Base-by-base conservation (phyloP, 1,139 yeast genomes). In the Sugiyamaella xylanicola region DNA sequence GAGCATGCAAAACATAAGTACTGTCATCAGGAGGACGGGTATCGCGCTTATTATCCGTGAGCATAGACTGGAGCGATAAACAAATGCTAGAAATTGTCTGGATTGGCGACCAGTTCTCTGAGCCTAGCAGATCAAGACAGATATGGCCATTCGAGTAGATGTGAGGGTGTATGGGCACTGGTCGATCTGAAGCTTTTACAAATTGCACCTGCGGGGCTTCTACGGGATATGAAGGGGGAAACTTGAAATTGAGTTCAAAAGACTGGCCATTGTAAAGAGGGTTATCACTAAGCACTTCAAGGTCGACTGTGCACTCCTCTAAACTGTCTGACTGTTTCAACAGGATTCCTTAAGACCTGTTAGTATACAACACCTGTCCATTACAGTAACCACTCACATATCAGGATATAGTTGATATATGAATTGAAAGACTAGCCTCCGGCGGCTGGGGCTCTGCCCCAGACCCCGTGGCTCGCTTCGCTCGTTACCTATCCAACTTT, bases 131-230 rank as follows among this genome's bases (percentile, higher is more conserved):
- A 49, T 70, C 72, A 36, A 62, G 72, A 66, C 93, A 86, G 15
- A 86, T 85, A 64, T 86, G 91, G 0, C 92, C 93, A 63, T 86
- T 86, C 41, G 85, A 78, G 65, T 86, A 86, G 1, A 86, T 76
- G 65, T 86, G 92, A 0, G 92, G 92, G 65, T 86, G 91, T 1
- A 83, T 61, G 0, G 92, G 92, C 4, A 85, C 76, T 29, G 61
- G 63, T 22, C 61, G 55, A 16, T 62, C 61, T 3, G 57, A 54
- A 1, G 44, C 3, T 39, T 54, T 62, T 54, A 70, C 61, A 64
- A 86, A 86, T 56, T 78, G 75, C 1, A 83, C 87, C 59, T 78
- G 78, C 0, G 92, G 93, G 1, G 86, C 78, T 22, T 76, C 80
- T 37, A 85, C 84, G 0, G 93, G 93, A 61, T 86, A 86, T 0